Evolutionary conservation across 306 rosid genomes (phyloP), one percentile per base, ranked within the genome.

Genomic region (Begonia fuchsioides): DNA sequence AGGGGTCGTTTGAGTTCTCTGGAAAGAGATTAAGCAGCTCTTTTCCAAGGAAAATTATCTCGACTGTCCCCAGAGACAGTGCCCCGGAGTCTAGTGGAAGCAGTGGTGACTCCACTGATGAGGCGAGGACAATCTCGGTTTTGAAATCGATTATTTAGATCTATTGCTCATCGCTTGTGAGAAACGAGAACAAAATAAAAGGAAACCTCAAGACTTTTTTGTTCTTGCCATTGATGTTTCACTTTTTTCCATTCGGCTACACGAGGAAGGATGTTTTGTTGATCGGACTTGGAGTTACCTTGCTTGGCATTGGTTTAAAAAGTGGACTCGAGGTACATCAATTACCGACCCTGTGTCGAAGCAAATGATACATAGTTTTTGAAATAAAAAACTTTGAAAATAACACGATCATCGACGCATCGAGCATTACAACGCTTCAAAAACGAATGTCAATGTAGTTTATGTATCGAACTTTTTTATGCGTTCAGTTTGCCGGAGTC

Each of bases 191-290:
- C n/a, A n/a, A n/a, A n/a, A n/a, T n/a, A n/a, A n/a, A n/a, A n/a
- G n/a, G n/a, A n/a, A n/a, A n/a, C n/a, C n/a, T n/a, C n/a, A n/a
- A n/a, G n/a, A n/a, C n/a, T n/a, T n/a, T n/a, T n/a, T n/a, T n/a
- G 35, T 3, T 26, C 35, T 26, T 26, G 35, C 35, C 35, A 26
- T 56, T 52, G 17, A 45, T 32, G 15, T 48, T 62, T 46, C 48
- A 6, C 59, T 13, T 61, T 61, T 43, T n/a, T 43, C 75, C 92
- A 15, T 90, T 90, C 46, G 98, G 98, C 47, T 90, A 90, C 72
- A 50, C 82, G 16, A 81, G 98, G 76, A 90, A 90, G 69, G 98
- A 90, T 73, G 95, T 85, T 70, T 49, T 90, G 39, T 63, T 85
- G 66, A 81, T 90, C 69, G 98, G 98, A 53, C 32, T 85, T 40